phyloP scores from a whole-genome alignment of 805 yeast genomes.

The Kregervanrija fluxuum region DNA sequence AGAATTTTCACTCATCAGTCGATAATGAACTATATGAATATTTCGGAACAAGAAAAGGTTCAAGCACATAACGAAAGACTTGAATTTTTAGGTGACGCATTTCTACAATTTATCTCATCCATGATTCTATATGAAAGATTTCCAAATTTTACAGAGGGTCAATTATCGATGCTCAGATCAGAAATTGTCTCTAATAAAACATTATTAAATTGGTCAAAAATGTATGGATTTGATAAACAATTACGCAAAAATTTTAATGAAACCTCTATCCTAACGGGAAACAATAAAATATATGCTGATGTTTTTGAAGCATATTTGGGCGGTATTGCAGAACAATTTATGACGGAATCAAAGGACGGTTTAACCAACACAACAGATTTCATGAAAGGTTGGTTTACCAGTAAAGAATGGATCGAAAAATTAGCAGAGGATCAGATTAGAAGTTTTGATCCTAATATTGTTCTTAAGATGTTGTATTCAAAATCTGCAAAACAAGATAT shows the following conservation, averaged over 20 bases:
- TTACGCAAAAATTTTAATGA: slow-evolving; percentile 37
- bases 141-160: slow-evolving; percentile 76
- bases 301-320: slow-evolving; percentile 93
- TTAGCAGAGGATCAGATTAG: slow-evolving; percentile 33
- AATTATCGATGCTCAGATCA: slow-evolving; percentile 62
- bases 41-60: slow-evolving; percentile 48
- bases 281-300: slow-evolving; percentile 75
- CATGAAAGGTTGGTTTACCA: slow-evolving; percentile 36
- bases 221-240: slow-evolving; percentile 58
- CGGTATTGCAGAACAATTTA: slow-evolving; percentile 46
- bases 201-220: slow-evolving; percentile 58
- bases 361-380: slow-evolving; percentile 21
- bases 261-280: slow-evolving; percentile 41
- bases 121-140: slow-evolving; percentile 56
- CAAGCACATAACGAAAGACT: slow-evolving; percentile 74
- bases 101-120: slow-evolving; percentile 66
- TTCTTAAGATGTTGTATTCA: slow-evolving; percentile 11
- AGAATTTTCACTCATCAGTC: slow-evolving; percentile 83
- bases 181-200: slow-evolving; percentile 66
- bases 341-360: slow-evolving; percentile 47
- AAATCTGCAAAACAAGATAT: slow-evolving; percentile 47
- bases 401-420: slow-evolving; percentile 49
- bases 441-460: slow-evolving; percentile 10
- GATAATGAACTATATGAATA: slow-evolving; percentile 47
- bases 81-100: slow-evolving; percentile 88